These are phyloP conservation scores for Posidonia australis DNA, from an alignment of 106 monocot species.

Conservation along the genomic window DNA sequence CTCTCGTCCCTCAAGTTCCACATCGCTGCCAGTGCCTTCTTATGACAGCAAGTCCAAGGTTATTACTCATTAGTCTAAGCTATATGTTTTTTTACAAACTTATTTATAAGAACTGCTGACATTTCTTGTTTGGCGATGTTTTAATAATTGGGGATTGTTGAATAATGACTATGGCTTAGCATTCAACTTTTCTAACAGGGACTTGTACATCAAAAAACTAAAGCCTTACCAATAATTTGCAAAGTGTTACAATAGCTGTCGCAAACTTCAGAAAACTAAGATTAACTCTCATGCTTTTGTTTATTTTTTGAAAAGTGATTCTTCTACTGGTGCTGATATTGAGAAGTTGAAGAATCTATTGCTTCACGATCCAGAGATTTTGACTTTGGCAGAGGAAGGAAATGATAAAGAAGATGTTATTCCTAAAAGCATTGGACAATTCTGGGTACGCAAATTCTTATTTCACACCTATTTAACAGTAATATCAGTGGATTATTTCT, in stretches of 20 bases:
- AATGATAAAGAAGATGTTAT: conserved; percentile 54
- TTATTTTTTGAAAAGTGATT: conserved; percentile 10
- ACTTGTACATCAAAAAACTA: no score
- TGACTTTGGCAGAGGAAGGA: conserved; percentile 63
- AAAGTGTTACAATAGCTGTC: no score
- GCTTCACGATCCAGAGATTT: conserved; percentile 68
- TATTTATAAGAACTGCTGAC: no score
- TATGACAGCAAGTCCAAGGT: conserved; percentile 94
- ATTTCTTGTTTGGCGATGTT: no score
- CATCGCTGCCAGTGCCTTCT: conserved; percentile 74
- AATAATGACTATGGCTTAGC: no score
- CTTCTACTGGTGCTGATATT: conserved; percentile 57
- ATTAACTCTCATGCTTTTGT: not conserved
- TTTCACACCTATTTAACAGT: no score
- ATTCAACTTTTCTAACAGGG: no score
- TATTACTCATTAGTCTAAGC: no score
- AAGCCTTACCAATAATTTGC: no score
- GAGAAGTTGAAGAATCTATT: conserved; percentile 92
- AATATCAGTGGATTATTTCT: not conserved
- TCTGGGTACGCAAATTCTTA: conserved; percentile 32
- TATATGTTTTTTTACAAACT: no score
- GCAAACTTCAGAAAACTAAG: no score
- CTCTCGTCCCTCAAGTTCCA: conserved; percentile 53
- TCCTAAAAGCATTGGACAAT: conserved; percentile 78
- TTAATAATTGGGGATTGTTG: no score